phyloP scores from a whole-genome alignment of 305 asterid genomes.

The Solanum aculeatissimum region DNA sequence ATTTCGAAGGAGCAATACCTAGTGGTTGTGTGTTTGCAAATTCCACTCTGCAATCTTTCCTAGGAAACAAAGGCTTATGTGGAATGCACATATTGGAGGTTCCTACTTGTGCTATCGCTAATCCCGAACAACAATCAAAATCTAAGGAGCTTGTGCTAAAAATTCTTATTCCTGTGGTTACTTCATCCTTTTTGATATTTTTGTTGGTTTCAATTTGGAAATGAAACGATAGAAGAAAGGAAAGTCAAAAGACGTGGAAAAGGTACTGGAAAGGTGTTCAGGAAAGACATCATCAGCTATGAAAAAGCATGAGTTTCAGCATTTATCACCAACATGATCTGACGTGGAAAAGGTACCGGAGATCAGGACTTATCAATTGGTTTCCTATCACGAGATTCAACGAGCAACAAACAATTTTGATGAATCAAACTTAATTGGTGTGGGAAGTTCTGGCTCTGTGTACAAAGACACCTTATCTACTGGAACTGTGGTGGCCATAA shows the following conservation, averaged over 20 bases:
- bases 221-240: no score
- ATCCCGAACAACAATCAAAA: neutral
- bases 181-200: no score
- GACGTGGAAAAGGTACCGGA: neutral
- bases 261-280: neutral
- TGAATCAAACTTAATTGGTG: neutral
- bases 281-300: no score
- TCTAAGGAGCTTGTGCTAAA: neutral
- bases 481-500: neutral
- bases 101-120: neutral
- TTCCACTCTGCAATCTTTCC: neutral
- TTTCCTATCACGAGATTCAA: neutral
- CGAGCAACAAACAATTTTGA: neutral
- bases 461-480: no score
- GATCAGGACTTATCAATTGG: neutral
- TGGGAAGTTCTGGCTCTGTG: neutral
- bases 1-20: neutral
- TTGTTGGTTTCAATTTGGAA: no score
- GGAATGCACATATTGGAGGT: neutral
- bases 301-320: no score
- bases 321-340: no score
- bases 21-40: neutral
- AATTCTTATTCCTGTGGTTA: neutral
- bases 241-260: neutral
- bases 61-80: neutral